A percentile compares a stretch with the other conserved stretches of the same genome.
Evolutionary conservation across 2,329 filamentous ascomycete species (phyloP).

Genomic region (Pleoardoris graminearum): DNA sequence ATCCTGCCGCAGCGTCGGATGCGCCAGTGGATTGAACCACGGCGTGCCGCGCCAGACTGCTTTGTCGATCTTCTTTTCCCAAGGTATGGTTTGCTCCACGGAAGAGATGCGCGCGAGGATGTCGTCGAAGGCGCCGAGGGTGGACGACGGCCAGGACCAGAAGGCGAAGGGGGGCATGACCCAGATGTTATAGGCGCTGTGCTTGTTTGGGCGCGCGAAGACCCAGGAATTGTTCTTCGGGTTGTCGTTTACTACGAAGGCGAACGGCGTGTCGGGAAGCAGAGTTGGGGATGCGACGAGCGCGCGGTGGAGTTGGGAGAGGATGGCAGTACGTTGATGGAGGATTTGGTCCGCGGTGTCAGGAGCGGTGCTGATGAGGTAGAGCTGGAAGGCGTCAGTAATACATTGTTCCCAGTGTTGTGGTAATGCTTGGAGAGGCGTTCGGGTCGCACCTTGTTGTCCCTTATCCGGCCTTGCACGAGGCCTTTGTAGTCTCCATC

Average conservation of each 20-base stretch:
- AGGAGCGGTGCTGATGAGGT: slow-evolving; percentile 19
- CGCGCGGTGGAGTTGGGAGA: slow-evolving; percentile 21
- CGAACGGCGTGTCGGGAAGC: slow-evolving; percentile 21
- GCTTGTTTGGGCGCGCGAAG: slow-evolving; percentile 21
- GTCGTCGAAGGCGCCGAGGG: slow-evolving; percentile 16
- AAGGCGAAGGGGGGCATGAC: slow-evolving; percentile 28
- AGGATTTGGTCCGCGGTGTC: slow-evolving; percentile 15
- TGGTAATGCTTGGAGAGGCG: not conserved
- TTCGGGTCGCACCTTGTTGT: slow-evolving; percentile 15
- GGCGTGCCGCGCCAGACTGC: slow-evolving; percentile 27
- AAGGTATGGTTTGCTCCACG: slow-evolving; percentile 13
- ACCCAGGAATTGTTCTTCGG: slow-evolving; percentile 24
- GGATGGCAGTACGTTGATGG: slow-evolving; percentile 25
- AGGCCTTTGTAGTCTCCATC: slow-evolving; percentile 21
- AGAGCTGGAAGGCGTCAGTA: slow-evolving; percentile 13
- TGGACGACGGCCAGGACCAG: slow-evolving; percentile 17
- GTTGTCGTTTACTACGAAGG: slow-evolving; percentile 24
- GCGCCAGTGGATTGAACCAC: slow-evolving; percentile 26
- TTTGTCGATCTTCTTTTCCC: slow-evolving; percentile 19
- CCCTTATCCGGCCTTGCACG: slow-evolving; percentile 20
- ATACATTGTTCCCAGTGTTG: too few species aligned
- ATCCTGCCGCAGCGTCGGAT: slow-evolving; percentile 21
- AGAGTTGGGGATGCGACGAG: slow-evolving; percentile 15
- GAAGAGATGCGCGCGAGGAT: slow-evolving; percentile 11
- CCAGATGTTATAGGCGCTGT: slow-evolving; percentile 15